Percentiles rank a stretch among this genome's conserved stretches.
phyloP scores from a whole-genome alignment of 2,329 filamentous ascomycete genomes.

The Fusarium sororula region DNA sequence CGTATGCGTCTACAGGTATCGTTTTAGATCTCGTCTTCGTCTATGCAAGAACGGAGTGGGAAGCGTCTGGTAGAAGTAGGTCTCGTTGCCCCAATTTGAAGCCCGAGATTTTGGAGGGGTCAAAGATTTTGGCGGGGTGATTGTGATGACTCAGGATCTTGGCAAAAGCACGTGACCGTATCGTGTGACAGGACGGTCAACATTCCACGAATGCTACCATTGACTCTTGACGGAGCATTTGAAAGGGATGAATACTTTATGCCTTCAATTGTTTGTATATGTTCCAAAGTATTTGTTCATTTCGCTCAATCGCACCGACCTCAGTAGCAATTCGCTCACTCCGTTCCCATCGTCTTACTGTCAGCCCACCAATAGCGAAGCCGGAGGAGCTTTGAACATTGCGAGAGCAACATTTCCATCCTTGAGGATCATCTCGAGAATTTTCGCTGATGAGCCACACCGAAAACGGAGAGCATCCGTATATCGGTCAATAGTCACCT shows the following conservation, averaged over 20 bases:
- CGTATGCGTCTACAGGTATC: not conserved
- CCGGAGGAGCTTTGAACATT: conserved; percentile 9
- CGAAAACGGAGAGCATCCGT: not conserved
- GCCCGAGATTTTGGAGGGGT: conserved; percentile 38
- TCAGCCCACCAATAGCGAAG: conserved; percentile 35
- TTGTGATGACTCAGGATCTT: conserved; percentile 37
- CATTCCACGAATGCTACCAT: conserved; percentile 13
- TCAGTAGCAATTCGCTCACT: not conserved
- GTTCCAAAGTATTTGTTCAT: not conserved
- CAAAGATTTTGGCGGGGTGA: conserved; percentile 40
- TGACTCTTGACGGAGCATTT: not conserved
- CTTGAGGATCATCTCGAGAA: not conserved
- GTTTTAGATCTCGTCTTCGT: not conserved
- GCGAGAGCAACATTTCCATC: not conserved
- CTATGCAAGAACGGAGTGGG: conserved; percentile 17
- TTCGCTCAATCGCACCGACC: not conserved
- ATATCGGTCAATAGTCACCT: not conserved
- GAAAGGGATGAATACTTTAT: not conserved
- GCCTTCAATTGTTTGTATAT: not conserved
- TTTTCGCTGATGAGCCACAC: not conserved
- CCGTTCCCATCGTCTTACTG: conserved; percentile 9
- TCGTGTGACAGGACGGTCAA: not conserved
- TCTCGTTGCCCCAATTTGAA: conserved; percentile 31
- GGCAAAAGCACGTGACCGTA: conserved; percentile 22
- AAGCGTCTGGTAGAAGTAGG: conserved; percentile 23